These are phyloP conservation scores for Millerozyma acaciae DNA, from an alignment of 805 yeast species.

Conservation along the genomic window DNA sequence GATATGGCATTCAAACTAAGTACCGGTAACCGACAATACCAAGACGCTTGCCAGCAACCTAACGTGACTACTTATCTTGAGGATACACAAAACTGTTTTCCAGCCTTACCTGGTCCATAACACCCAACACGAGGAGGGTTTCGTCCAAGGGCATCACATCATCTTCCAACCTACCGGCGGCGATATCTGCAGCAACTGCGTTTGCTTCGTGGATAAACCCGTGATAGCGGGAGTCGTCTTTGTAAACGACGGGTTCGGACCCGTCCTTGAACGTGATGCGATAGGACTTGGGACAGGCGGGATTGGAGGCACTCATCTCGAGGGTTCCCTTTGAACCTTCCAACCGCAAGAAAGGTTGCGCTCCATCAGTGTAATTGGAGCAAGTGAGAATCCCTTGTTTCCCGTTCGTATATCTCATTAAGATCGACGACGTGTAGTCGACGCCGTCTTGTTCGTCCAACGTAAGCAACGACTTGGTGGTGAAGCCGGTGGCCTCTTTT, in stretches of 20 bases:
- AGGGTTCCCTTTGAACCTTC: constrained; percentile 33
- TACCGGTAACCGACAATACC: too few relatives aligned
- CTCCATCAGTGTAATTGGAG: constrained; percentile 24
- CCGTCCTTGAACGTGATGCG: constrained; percentile 30
- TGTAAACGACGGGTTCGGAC: constrained; percentile 20
- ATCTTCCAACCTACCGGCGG: constrained; percentile 35
- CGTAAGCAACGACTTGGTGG: constrained; percentile 28
- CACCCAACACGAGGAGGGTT: constrained; percentile 42
- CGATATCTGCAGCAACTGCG: constrained; percentile 46
- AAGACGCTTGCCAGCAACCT: too few relatives aligned
- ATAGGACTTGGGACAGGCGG: constrained; percentile 30
- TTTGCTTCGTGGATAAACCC: constrained; percentile 59
- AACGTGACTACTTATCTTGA: too few relatives aligned
- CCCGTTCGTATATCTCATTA: constrained; percentile 37
- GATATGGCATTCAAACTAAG: too few relatives aligned
- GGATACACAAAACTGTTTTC: constrained; percentile 45
- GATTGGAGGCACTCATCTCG: constrained; percentile 28
- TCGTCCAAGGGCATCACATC: constrained; percentile 41
- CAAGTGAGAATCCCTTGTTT: constrained; percentile 37
- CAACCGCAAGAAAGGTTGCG: constrained; percentile 26
- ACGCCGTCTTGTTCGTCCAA: constrained; percentile 35
- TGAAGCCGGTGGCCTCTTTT: constrained; percentile 22
- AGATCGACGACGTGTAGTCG: constrained; percentile 37
- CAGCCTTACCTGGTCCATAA: constrained; percentile 46
- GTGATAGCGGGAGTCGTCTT: constrained; percentile 33